Evolutionary conservation across 441 rosid species (phyloP), one percentile per base, ranked within the genome.

Genomic region (Gossypium davidsonii): DNA sequence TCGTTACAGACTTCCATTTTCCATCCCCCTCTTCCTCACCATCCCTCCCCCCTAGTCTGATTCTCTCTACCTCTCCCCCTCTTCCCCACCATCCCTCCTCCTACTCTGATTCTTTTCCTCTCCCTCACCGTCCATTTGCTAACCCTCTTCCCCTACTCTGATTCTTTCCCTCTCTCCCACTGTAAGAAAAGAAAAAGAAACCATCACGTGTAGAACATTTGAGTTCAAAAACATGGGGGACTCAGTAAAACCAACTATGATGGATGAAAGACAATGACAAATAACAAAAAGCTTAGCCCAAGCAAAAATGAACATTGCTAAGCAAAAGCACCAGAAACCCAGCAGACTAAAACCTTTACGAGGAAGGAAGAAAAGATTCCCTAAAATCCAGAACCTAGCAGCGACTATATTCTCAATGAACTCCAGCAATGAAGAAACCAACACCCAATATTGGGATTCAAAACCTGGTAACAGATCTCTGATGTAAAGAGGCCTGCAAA

Each of bases 331-430:
- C 78, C 76, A 65, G 71, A 31, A 31, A 31, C 37, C 37, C 37
- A 31, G 73, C 39, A 81, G 26, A 71, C 78, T 82, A 49, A 71
- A 74, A 77, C 71, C 68, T 63, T 67, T 70, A 42, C 75, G 57
- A 59, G 61, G 10, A 2, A 59, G 51, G 10, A 2, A 21, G 31
- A 59, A 72, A 56, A n/a, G 42, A 60, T 48, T 61, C 48, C 78
- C 68, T 73, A 76, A 64, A 75, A 76, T 60, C 51, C 83, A 81
- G 83, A 73, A 82, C 83, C 77, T 73, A 70, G 81, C 74, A 70
- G 79, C 17, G 57, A 74, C 81, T 76, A 82, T 76, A 70, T 78
- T 84, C 88, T 76, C 85, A 58, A 76, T 85, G 80, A 80, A 67
- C 68, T 11, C 12, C 56, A 80, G 83, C 90, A 82, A 73, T 15